Base-by-base conservation (phyloP, 2,329 filamentous ascomycete genomes). In the Thelonectria olida region DNA sequence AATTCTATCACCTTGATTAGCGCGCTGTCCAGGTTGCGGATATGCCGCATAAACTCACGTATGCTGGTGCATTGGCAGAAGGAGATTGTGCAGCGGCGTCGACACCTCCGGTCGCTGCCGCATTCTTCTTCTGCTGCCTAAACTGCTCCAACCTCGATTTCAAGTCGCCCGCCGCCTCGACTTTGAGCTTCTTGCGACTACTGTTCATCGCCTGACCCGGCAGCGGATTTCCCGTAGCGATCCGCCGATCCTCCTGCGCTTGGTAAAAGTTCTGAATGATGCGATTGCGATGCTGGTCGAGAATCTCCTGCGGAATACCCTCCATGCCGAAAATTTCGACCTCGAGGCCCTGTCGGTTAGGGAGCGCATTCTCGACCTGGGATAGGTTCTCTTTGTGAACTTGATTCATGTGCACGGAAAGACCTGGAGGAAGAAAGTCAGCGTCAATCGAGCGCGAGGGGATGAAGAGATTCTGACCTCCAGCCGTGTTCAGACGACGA, bases 321-420 rank as follows among this genome's bases (percentile, higher is more conserved):
- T 97, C 93, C 92, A 97, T 97, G 73, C 95, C 96, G 76, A 98
- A 99, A 73, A 99, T 97, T 79, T 99, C 96, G 62, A 97, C 88
- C 62, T 97, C 93, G 62, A 97, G 88, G 61, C 91, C 90, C 66
- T 92, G 88, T 64, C 96, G 89, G 72, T 95, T 95, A 0, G 92
- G 90, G 3, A 97, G 85, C 50, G 96, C 93, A 84, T 98, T 97
- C 71, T 97, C 95, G 73, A 99, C 93, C 44, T 89, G 88, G 19
- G 87, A 88, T 50, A 98, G 85, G 27, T 90, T 92, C 77, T 97
- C 94, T 78, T 99, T 99, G 83, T 99, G 96, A 48, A 99, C 96
- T 78, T 99, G 96, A 75, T 95, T 96, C 92, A 98, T 91, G 77
- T 99, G 96, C 55, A 99, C 96, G 34, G 91, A 92, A 62, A 99